phyloP scores from a whole-genome alignment of 257 asterid species.

The Capsicum baccatum region DNA sequence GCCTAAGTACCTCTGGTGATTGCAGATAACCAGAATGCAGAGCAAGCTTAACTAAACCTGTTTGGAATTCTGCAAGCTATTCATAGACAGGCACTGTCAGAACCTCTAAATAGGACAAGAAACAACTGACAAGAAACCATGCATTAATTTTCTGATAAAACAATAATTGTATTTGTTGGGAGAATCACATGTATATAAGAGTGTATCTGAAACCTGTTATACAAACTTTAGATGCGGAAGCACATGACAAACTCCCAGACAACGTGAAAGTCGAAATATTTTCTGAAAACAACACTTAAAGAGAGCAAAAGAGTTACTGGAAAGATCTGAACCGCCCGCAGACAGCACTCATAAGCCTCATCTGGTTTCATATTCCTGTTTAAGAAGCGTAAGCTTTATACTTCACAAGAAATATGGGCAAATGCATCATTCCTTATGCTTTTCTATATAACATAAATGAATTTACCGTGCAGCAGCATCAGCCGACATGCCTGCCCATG shows the following conservation, averaged over 20 bases:
- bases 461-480: slow-evolving; percentile 81
- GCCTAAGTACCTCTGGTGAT: slow-evolving; percentile 77
- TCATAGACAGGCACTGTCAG: slow-evolving; percentile 32
- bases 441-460: slow-evolving; percentile 29
- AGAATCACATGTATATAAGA: neutral
- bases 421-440: slow-evolving; percentile 18
- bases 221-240: slow-evolving; percentile 19
- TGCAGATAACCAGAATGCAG: slow-evolving; percentile 60
- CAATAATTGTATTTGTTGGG: slow-evolving; percentile 12
- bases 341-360: slow-evolving; percentile 97
- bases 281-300: slow-evolving; percentile 23
- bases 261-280: neutral
- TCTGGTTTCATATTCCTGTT: slow-evolving; percentile 72
- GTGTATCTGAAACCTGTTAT: neutral
- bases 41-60: slow-evolving; percentile 92
- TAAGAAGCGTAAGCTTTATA: slow-evolving; percentile 36
- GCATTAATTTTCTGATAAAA: slow-evolving; percentile 18
- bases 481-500: slow-evolving; percentile 99
- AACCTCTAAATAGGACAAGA: slow-evolving; percentile 25
- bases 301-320: slow-evolving; percentile 61
- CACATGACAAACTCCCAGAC: slow-evolving; percentile 21
- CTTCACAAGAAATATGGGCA: slow-evolving; percentile 25
- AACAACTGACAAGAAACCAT: neutral
- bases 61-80: slow-evolving; percentile 94
- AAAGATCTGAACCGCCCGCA: slow-evolving; percentile 75